Evolutionary conservation across 2,329 filamentous ascomycete species (phyloP).

Genomic region (Bertia moriformis): DNA sequence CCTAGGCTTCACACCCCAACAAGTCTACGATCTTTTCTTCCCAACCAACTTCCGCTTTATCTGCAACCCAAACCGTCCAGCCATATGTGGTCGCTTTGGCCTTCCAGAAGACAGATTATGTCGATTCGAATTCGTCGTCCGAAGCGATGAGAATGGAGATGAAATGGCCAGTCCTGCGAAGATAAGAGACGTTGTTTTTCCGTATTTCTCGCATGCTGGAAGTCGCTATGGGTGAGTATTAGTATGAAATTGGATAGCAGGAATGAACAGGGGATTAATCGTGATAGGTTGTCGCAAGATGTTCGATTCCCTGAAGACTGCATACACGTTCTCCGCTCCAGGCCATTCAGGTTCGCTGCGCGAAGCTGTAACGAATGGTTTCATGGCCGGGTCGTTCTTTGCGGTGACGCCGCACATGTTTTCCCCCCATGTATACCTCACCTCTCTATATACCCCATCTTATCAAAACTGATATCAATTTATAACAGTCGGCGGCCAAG

Average conservation of each 20-base stretch:
- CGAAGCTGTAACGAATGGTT: conserved; percentile 30
- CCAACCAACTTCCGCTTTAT: conserved; percentile 12
- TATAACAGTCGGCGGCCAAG: conserved; percentile 15
- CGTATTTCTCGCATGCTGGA: conserved; percentile 11
- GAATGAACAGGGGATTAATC: conserved; percentile 2
- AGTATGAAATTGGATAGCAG: not conserved
- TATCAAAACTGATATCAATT: no score
- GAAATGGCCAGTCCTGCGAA: conserved; percentile 14
- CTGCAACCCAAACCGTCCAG: conserved; percentile 10
- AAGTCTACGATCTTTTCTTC: conserved; percentile 14
- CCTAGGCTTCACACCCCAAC: conserved; percentile 10
- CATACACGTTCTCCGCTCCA: conserved; percentile 26
- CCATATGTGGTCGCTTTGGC: conserved; percentile 13
- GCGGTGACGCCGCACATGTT: conserved; percentile 33
- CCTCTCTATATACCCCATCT: no score
- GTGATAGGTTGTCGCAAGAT: conserved; percentile 5
- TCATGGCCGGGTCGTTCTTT: conserved; percentile 21
- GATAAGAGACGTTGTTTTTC: conserved; percentile 13
- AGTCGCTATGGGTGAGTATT: conserved; percentile 5
- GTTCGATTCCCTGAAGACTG: conserved; percentile 26
- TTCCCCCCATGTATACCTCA: conserved; percentile 24
- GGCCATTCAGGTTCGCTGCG: conserved; percentile 27
- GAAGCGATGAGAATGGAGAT: conserved; percentile 13
- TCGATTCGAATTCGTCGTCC: conserved; percentile 16
- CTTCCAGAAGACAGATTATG: conserved; percentile 12